Evolutionary conservation across 768 basidiomycete genomes (phyloP), one percentile per base, ranked within the genome.

Genomic region (Serendipita sp.): DNA sequence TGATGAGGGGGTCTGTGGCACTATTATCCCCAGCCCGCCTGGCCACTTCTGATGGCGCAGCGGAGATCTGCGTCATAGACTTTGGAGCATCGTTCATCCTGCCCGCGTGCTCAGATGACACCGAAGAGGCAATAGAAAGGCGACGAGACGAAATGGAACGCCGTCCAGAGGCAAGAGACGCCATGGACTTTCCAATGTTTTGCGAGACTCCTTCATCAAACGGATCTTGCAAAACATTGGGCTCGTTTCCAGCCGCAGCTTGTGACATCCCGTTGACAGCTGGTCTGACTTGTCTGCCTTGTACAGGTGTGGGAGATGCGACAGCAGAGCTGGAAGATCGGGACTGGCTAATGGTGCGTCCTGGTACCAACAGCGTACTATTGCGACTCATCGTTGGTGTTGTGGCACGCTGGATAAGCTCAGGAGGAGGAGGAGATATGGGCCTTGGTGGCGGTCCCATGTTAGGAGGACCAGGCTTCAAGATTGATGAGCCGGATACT

Each of bases 331-430:
- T 50, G 18, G 48, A 31, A 50, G 48, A n/a, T 34, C 55, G 55
- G 27, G 29, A 33, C 8, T 37, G 16, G 55, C 55, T 60, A 29
- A 36, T 36, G 27, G 55, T 60, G 8, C 55, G 27, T 31, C 55
- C 55, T 4, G 55, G 55, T 4, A 60, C 55, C 10, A n/a, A 8
- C 16, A 60, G 64, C 3, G 62, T 63, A 46, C 44, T 64, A 18
- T 64, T 62, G 13, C 82, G 74, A 1, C 87, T 86, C 68, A 88
- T 84, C 4, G 86, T 86, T 0, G 90, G 90, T 0, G 90, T 91
- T 2, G 90, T 90, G 8, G 94, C 91, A 13, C 94, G 87, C 70
- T 91, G 86, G 66, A 96, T 85, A 70, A 96, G 87, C 64, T 97
- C 93, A 16, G 87, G 77, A 16, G 93, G 95, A 3, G 93, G 94